Evolutionary conservation across 176 grass and related monocot genomes (phyloP), one percentile per base, ranked within the genome.

Genomic region (Triticum turgidum): DNA sequence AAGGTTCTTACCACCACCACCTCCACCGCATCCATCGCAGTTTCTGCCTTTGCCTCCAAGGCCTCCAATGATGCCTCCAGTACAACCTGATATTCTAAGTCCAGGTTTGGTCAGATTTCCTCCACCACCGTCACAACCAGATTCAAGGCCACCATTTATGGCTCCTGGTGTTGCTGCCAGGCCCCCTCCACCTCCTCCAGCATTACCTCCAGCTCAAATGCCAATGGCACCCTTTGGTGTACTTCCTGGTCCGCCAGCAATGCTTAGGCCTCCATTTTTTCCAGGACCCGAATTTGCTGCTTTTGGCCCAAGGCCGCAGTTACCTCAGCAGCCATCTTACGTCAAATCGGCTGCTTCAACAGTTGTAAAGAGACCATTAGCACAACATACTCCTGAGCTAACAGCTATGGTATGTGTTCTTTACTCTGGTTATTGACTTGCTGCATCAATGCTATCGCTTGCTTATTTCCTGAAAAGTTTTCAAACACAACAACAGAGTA

Each of bases 331-430:
- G 80, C 94, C 97, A 83, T 96, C 97, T 72, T 99, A 99, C 91
- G 90, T 99, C 61, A 99, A 99, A 45, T 94, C 97, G 25, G 97
- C 97, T 76, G 97, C 97, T 65, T 88, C 97, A 56, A 99, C 97
- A 32, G 97, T 99, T 87, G 89, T 99, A 18, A 99, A 96, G 89
- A 91, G 97, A 76, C 94, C 97, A 81, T 90, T 99, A 80, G 97
- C 97, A 80, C 97, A 99, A 72, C 97, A 99, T 86, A 99, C 92
- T 66, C 97, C 97, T 49, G 94, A 96, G 78, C 84, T 99, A 56
- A 99, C 97, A 29, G 92, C 94, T 61, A 99, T 99, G 97, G 97
- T 96, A 94, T 85, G 85, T 85, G 80, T n/a, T 69, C 42, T 11
- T 45, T 81, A 64, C 49, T 84, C 18, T 70, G 61, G 37, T 38